phyloP scores from a whole-genome alignment of 257 asterid species.

The Nemophila menziesii region DNA sequence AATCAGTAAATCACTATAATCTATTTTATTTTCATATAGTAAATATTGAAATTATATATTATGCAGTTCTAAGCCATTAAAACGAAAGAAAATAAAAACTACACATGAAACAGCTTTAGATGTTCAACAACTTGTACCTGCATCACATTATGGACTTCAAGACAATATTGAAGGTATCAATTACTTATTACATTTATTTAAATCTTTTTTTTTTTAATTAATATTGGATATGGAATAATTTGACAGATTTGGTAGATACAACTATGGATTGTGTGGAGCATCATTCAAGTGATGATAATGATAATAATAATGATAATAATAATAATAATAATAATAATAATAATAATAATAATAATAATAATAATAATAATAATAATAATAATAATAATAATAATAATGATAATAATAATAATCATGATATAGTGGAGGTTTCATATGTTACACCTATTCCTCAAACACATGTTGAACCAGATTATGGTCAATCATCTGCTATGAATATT shows the following conservation, averaged over 20 bases:
- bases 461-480: slow-evolving; percentile 72
- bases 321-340: no score
- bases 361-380: no score
- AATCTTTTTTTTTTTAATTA: not conserved
- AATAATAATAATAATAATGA: no score
- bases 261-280: slow-evolving; percentile 37
- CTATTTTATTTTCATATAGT: slow-evolving; percentile 12
- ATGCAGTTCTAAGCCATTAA: slow-evolving; percentile 58
- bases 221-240: not conserved
- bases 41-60: slow-evolving; percentile 16
- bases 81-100: slow-evolving; percentile 39
- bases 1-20: slow-evolving; percentile 10
- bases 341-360: no score
- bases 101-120: slow-evolving; percentile 40
- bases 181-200: slow-evolving; percentile 1
- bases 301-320: no score
- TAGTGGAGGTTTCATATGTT: slow-evolving; percentile 45
- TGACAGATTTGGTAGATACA: slow-evolving; percentile 21
- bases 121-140: slow-evolving; percentile 67
- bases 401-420: slow-evolving; percentile 49
- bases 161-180: slow-evolving; percentile 64
- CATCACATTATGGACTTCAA: slow-evolving; percentile 33
- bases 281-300: no score
- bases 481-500: slow-evolving; percentile 64
- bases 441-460: slow-evolving; percentile 53